Percentiles rank a stretch among this genome's conserved stretches.
phyloP scores from a whole-genome alignment of 495 filamentous ascomycete species.

The Aspergillus sparsus region DNA sequence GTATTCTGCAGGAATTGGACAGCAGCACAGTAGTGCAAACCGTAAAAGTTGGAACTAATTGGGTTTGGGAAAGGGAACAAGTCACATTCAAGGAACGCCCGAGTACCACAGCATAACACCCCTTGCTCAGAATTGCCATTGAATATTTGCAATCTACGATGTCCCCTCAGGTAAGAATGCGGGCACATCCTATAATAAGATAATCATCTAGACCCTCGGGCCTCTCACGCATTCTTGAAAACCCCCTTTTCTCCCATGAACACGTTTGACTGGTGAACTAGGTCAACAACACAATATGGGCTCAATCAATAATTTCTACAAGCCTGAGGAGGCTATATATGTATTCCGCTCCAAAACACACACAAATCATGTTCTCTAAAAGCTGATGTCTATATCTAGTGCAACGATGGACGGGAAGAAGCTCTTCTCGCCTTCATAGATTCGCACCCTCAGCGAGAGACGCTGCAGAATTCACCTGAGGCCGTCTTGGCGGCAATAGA shows the following conservation, averaged over 20 bases:
- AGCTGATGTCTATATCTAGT: neutral
- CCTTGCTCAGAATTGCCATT: neutral
- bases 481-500: constrained; percentile 66
- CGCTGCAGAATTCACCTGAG: constrained; percentile 55
- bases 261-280: neutral
- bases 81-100: neutral
- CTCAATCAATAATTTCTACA: constrained; percentile 13
- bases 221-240: too few species aligned
- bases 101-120: neutral
- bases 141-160: neutral
- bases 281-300: neutral
- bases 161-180: neutral
- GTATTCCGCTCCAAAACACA: neutral
- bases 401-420: constrained; percentile 69
- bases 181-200: neutral
- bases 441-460: constrained; percentile 45
- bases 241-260: too few species aligned
- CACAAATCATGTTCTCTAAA: too few species aligned
- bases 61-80: neutral
- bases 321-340: constrained; percentile 16
- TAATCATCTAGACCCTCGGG: neutral
- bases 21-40: neutral
- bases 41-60: neutral
- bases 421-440: constrained; percentile 65
- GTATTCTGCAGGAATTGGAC: neutral